A percentile compares a stretch with the other conserved stretches of the same genome.
These are phyloP conservation scores for Adansonia grandidieri DNA, from an alignment of 441 rosid species.

Conservation along the genomic window DNA sequence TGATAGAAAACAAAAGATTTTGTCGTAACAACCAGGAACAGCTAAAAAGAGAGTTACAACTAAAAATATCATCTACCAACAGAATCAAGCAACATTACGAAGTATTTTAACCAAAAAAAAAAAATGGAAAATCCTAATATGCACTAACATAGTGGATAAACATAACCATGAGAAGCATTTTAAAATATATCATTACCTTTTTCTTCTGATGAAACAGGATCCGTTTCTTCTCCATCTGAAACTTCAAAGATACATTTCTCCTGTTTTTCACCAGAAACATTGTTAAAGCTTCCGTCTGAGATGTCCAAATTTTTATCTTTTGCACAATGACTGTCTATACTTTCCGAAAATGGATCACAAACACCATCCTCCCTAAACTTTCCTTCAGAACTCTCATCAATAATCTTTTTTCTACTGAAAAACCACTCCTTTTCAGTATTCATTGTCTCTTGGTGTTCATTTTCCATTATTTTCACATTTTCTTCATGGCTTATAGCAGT, in stretches of 20 bases:
- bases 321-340: slow-evolving; percentile 18
- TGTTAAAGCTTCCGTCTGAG: neutral
- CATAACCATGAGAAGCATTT: slow-evolving; percentile 1
- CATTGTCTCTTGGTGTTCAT: slow-evolving; percentile 9
- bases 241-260: slow-evolving; percentile 16
- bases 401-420: slow-evolving; percentile 9
- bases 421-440: slow-evolving; percentile 22
- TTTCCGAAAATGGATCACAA: slow-evolving; percentile 5
- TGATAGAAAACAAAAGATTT: slow-evolving; percentile 10
- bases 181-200: slow-evolving; percentile 14
- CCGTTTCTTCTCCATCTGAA: slow-evolving; percentile 22
- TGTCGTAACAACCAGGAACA: neutral
- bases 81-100: neutral
- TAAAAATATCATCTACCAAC: neutral
- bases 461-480: neutral
- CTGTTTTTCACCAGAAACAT: slow-evolving; percentile 10
- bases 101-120: neutral
- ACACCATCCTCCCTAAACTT: slow-evolving; percentile 12
- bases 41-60: neutral
- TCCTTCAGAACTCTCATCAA: slow-evolving; percentile 8
- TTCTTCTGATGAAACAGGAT: slow-evolving; percentile 22
- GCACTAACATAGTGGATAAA: slow-evolving; percentile 25
- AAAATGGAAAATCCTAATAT: neutral
- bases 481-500: slow-evolving; percentile 13
- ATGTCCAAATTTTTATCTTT: slow-evolving; percentile 20